Evolutionary conservation across 352 stramenopile species (phyloP), one percentile per base, ranked within the genome.

Genomic region (Phytophthora foliorum): DNA sequence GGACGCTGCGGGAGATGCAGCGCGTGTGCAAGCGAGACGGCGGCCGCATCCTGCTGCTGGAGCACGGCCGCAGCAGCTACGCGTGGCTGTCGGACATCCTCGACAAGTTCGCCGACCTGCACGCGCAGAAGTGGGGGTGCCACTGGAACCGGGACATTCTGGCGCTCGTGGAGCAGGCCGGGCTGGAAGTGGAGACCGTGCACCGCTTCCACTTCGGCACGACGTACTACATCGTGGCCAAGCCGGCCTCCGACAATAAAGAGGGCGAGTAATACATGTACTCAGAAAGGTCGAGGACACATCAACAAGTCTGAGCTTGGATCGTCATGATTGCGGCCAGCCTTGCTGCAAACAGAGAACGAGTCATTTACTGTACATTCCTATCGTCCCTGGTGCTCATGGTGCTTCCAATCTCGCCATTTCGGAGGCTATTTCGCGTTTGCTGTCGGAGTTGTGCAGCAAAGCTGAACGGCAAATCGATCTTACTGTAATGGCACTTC

Each of bases 91-190:
- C 93, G 49, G 72, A 78, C 16, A 84, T 98, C 54, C 82, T 99
- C 29, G 96, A 99, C 74, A 97, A 96, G 72, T 95, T 98, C 73
- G 93, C 94, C 0, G 83, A 91, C 57, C 67, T 90, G 42, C 96
- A 99, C 63, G 90, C 93, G 17, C 86, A 96, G 71, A 93, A 97
- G 44, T 99, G 97, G 97, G 97, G 97, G 22, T 99, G 96, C 66
- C 88, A 97, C 49, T 99, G 94, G 94, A 99, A 99, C 76, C 78
- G 95, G 46, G 95, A 99, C 72, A 98, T 99, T 44, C 75, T 97
- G 49, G 71, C 67, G 11, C 82, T 99, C 36, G 76, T 99, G 19
- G 62, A 93, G 17, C 48, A 90, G 21, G 82, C 94, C 0, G 92
- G 90, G 8, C 80, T 99, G 16, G 70, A 96, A 34, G 57, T 98